Conservation (phyloP, 345 rosid species). For the Bretschneidera sinensis region DNA sequence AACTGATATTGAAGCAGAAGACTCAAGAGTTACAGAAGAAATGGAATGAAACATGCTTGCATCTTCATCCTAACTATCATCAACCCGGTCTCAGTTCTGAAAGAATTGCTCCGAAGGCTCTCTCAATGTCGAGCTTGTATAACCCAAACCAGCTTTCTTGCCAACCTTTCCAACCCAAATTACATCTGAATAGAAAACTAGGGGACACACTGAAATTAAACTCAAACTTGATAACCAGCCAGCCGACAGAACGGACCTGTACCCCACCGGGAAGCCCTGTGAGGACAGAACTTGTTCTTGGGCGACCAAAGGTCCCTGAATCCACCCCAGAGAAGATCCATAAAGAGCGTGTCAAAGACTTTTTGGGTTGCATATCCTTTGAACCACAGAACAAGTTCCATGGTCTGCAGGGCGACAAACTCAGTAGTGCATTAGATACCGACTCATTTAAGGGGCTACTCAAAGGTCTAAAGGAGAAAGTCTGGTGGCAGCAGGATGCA, state of each 20-base stretch:
- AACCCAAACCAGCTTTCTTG: constrained; percentile 48
- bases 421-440: constrained; percentile 39
- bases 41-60: constrained; percentile 71
- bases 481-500: constrained; percentile 96
- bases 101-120: constrained; percentile 40
- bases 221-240: constrained; percentile 27
- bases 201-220: constrained; percentile 32
- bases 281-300: constrained; percentile 80
- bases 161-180: constrained; percentile 62
- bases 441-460: constrained; percentile 77
- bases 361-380: constrained; percentile 61
- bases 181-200: constrained; percentile 41
- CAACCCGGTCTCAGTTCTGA: constrained; percentile 31
- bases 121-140: constrained; percentile 41
- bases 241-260: constrained; percentile 21
- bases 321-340: constrained; percentile 26
- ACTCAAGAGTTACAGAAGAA: constrained; percentile 65
- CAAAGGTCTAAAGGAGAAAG: constrained; percentile 66
- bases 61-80: constrained; percentile 61
- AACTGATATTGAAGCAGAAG: constrained; percentile 41
- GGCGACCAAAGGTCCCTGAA: constrained; percentile 42
- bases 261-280: constrained; percentile 72
- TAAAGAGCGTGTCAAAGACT: constrained; percentile 46
- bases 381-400: constrained; percentile 43
- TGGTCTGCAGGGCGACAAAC: constrained; percentile 39